A percentile compares a stretch with the other conserved stretches of the same genome.
phyloP scores from a whole-genome alignment of 148 eudicot species.

The Amaranthus hypochondriacus region DNA sequence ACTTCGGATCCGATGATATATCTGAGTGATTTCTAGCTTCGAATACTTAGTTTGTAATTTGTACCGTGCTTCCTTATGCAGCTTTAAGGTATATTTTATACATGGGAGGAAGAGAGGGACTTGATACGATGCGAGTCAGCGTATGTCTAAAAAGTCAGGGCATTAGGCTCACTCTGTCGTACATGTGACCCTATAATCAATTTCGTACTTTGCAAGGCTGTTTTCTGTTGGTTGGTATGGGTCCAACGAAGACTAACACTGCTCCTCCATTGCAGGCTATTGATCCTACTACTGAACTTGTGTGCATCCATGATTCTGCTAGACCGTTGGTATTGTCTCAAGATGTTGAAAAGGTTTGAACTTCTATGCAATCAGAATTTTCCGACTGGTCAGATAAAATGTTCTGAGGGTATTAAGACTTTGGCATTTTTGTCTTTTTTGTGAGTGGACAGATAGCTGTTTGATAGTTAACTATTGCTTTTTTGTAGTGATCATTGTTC shows the following conservation, averaged over 20 bases:
- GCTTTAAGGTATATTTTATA: not conserved
- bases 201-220: not conserved
- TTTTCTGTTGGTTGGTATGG: not conserved
- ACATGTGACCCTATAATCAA: not conserved
- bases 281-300: slow-evolving; percentile 65
- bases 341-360: slow-evolving; percentile 66
- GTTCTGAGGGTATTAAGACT: no score
- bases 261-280: slow-evolving; percentile 47
- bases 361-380: slow-evolving; percentile 4
- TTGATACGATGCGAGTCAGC: not conserved
- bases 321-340: slow-evolving; percentile 67
- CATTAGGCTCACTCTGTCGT: not conserved
- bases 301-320: slow-evolving; percentile 97
- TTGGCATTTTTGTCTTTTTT: no score
- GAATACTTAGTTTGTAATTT: not conserved
- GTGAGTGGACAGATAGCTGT: not conserved
- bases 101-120: not conserved
- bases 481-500: not conserved
- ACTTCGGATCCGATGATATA: not conserved
- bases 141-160: not conserved
- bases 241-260: slow-evolving; percentile 1
- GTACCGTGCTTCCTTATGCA: not conserved
- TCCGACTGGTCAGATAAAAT: no score
- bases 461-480: not conserved
- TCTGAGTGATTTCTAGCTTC: not conserved